Evolutionary conservation across 768 basidiomycete genomes (phyloP), one percentile per base, ranked within the genome.

Genomic region (Phylloporus rhodoxanthus): DNA sequence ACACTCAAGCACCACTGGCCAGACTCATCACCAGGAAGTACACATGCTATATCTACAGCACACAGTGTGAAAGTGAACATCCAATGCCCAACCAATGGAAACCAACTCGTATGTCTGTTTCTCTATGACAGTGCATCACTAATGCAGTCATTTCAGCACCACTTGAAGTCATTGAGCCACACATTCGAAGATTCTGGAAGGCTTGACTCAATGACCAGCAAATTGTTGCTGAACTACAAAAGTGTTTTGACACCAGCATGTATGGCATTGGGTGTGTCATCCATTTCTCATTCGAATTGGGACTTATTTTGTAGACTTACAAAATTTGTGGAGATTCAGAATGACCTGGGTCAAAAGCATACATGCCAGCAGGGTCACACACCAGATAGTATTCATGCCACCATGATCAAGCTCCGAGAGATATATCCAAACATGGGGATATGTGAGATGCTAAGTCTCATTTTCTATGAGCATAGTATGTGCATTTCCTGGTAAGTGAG

Each of bases 351-450:
- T 1, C 36, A 20, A 1, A 8, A 1, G 2, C 36, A 10, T 1
- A 10, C 36, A 37, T 17, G 34, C 5, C 41, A 49, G 15, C 48
- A 49, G 14, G 3, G 0, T 3, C 48, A 49, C 15, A 43, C 42
- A 9, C 0, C 11, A 10, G 17, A 19, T 1, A 20, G 20, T 8
- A 53, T 53, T 11, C 14, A 5, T 0, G 15, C 11, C 0, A 19
- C 11, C 2, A 48, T 48, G 38, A 8, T 45, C 1, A 33, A 48
- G 13, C 39, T 55, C 1, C 43, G 15, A 0, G 1, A 6, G 1
- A 42, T 45, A 8, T 55, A 51, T 15, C 54, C 46, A 3, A 21
- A 48, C 11, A 33, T 46, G 19, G 43, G 54, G 1, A 8, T 20
- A 1, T 34, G 15, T 2, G 47, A 55, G 13, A 51, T 55, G 43